A percentile compares a stretch with the other conserved stretches of the same genome.
phyloP scores from a whole-genome alignment of 2,329 filamentous ascomycete species.

The Fusarium redolens region DNA sequence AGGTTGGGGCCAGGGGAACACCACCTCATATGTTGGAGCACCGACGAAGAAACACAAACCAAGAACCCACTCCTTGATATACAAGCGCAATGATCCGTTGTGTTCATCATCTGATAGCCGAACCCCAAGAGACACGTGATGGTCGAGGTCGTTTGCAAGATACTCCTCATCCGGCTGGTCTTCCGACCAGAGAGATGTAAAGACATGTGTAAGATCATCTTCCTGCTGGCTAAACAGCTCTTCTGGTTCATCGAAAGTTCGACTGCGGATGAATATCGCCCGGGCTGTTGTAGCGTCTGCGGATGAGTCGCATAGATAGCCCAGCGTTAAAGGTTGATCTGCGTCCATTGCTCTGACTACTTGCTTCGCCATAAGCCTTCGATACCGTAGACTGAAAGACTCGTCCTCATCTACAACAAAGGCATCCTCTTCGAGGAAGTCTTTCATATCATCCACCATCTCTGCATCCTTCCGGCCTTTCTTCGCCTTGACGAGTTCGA shows the following conservation, averaged over 20 bases:
- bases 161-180: conserved; percentile 18
- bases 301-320: conserved; percentile 17
- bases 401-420: background rate
- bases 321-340: conserved; percentile 24
- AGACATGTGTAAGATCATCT: background rate
- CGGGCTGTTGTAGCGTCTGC: background rate
- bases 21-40: conserved; percentile 12
- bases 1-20: conserved; percentile 40
- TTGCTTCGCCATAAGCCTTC: conserved; percentile 32
- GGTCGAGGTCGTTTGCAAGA: conserved; percentile 34
- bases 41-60: conserved; percentile 42
- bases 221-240: background rate
- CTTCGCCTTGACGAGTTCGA: conserved; percentile 9
- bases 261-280: conserved; percentile 24
- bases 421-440: conserved; percentile 25
- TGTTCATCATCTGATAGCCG: background rate
- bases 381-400: conserved; percentile 30
- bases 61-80: conserved; percentile 34
- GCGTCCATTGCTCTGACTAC: conserved; percentile 33
- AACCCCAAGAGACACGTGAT: conserved; percentile 41
- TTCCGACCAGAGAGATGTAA: conserved; percentile 36
- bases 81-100: conserved; percentile 15
- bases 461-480: background rate
- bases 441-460: background rate
- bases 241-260: background rate